Base-by-base conservation (phyloP, 305 asterid genomes). In the Nicotiana rustica region DNA sequence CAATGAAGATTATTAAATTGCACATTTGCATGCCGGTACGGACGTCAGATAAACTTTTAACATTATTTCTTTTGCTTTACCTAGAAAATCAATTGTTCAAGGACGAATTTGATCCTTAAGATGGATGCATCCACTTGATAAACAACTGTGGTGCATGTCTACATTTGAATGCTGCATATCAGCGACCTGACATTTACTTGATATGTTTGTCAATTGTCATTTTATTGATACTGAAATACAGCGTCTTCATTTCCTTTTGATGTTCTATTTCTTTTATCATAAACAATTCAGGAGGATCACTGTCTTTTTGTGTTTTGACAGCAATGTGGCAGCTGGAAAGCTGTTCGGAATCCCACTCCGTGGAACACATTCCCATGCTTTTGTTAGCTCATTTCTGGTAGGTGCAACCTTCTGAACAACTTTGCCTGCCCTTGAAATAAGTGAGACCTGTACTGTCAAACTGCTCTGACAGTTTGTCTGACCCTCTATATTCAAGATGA, bases 281-380 rank as follows among this genome's bases (percentile, higher is more conserved):
- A 60, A 5, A 33, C 35, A 19, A 17, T 4, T 18, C 47, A 25
- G 3, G 29, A 14, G 65, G 80, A 15, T 75, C 77, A 78, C 19
- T 47, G 38, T 78, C 44, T 75, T 67, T 47, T 66, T 33, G 21
- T 86, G 61, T 60, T 81, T 59, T 65, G 75, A 87, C 97, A 97
- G 99, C 90, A 97, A 97, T 88, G 98, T 95, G 79, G 99, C 99
- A 83, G 98, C 99, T 85, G 99, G 99, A 76, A 93, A 89, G 88
- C 87, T 97, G 87, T 97, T 97, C 87, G 99, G 99, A 84, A 97
- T 97, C 81, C 99, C 99, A 79, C 98, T 97, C 49, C 96, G 99
- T 33, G 99, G 99, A 86, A 97, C 99, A 52, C 99, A 97, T 88
- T 95, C 99, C 77, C 99, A 97, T 89, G 98, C 99, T 85, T 97